These are phyloP conservation scores for Blumeriella jaapii DNA, from an alignment of 2,329 filamentous ascomycete species.

Conservation along the genomic window DNA sequence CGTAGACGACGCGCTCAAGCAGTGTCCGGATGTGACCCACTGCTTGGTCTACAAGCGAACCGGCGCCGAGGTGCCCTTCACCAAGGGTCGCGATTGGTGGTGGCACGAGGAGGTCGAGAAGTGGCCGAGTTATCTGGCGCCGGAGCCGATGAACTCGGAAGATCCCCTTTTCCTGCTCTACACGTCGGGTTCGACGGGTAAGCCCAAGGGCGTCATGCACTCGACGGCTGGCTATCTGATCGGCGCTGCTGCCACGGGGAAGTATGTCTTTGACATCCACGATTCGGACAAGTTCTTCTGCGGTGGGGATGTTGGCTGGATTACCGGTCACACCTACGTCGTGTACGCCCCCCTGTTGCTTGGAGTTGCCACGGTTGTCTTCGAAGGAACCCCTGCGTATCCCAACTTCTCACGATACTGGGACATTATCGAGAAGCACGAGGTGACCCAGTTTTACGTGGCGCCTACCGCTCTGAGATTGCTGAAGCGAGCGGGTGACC, in stretches of 20 bases:
- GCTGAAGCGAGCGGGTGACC: conserved; percentile 87
- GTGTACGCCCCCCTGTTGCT: conserved; percentile 91
- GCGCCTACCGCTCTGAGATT: conserved; percentile 87
- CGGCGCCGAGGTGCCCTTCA: conserved; percentile 85
- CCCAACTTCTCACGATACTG: conserved; percentile 98
- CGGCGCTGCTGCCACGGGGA: conserved; percentile 85
- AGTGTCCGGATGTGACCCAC: conserved; percentile 78
- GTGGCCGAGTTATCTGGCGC: conserved; percentile 85
- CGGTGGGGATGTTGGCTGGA: conserved; percentile 97
- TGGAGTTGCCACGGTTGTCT: conserved; percentile 89
- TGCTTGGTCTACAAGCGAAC: conserved; percentile 93
- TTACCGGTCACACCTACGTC: conserved; percentile 96
- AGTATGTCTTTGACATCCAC: conserved; percentile 98
- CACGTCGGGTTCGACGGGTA: conserved; percentile 94
- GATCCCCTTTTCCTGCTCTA: conserved; percentile 96
- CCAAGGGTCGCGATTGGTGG: conserved; percentile 61
- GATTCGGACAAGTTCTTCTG: conserved; percentile 92
- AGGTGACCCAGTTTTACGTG: conserved; percentile 96
- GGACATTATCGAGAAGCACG: conserved; percentile 93
- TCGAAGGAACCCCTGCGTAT: conserved; percentile 95
- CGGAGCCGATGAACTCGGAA: conserved; percentile 82
- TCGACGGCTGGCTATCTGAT: conserved; percentile 92
- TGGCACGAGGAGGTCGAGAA: conserved; percentile 99
- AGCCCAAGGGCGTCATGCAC: conserved; percentile 99
- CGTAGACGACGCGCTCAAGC: conserved; percentile 92